Evolutionary conservation across 768 basidiomycete species (phyloP), one percentile per base, ranked within the genome.

Genomic region (Hydnomerulius pinastri): DNA sequence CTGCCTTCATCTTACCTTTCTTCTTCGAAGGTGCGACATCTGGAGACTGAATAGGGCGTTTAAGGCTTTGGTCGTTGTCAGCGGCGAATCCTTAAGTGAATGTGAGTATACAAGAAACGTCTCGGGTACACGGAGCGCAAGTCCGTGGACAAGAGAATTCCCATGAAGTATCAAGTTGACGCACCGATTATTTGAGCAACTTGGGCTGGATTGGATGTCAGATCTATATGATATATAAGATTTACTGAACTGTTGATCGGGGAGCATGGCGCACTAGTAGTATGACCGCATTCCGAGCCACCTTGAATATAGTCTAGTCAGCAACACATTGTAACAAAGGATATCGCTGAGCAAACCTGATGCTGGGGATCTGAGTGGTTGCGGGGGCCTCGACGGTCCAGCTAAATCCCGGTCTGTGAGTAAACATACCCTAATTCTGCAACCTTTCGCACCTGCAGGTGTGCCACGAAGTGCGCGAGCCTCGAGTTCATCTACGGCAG

Each of bases 401-500:
- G 10, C 46, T 48, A 33, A 25, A 29, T 25, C 2, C n/a, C 5
- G 32, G 8, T 17, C 21, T 35, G 46, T 43, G 24, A 51, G 44
- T 28, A 32, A 15, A 17, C 13, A 9, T 38, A 35, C 9, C 21
- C 23, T 12, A 25, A 35, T 18, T 20, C 27, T 46, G 43, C 9
- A 4, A 21, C 17, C 2, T 28, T 23, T 21, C 55, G 52, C 32
- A 59, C 61, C 63, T 52, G 6, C 33, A 7, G 37, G 13, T 13
- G 38, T 46, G 17, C 51, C 41, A 8, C 41, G 4, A 13, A 67
- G 54, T 21, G 62, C 59, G 39, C 62, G 65, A 44, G 70, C 64
- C 58, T 83, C 82, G 27, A 83, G 46, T 11, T 66, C 68, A 59
- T 80, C 79, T 18, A 84, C 60, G 43, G 79, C 65, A 6, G 63